Base-by-base conservation (phyloP, 208 protist species). In the Wallacemonas rigidus region DNA sequence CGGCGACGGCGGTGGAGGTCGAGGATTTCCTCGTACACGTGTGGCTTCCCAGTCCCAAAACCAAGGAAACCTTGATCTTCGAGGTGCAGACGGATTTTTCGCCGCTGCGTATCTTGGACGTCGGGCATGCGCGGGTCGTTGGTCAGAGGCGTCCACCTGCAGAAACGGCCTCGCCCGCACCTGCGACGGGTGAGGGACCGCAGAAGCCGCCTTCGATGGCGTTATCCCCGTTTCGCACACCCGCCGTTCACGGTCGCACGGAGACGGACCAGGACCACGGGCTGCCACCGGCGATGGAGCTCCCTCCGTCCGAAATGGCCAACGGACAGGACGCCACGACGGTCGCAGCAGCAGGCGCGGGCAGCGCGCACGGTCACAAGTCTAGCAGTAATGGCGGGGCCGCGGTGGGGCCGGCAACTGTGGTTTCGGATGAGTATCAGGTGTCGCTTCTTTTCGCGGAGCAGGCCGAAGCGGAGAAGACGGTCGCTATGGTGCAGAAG, bases 371-470 rank as follows among this genome's bases (percentile, higher is more conserved):
- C 26, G 26, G 26, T 26, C 26, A 26, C 26, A 26, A 26, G 26
- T 26, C 26, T 26, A 26, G 26, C 26, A 26, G 26, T 26, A 26
- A 26, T 26, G 26, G 26, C 26, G 26, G 26, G 26, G 26, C 26
- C 26, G 26, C 26, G 26, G 26, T 26, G 26, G 26, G 26, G 26
- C 26, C 26, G 26, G 26, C 35, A 40, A 56, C 71, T 56, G 69
- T 79, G 39, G 60, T 65, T 17, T 65, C 76, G 39, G 61, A 74
- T 41, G 72, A 80, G 5, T 86, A 88, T 60, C 88, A 86, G 38
- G 73, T 93, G 1, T 93, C 81, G 5, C 51, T 93, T 43, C 75
- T 95, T 40, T 95, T 89, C 63, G 90, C 90, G 0, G 90, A 92
- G 70, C 79, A 83, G 70, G 72, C 53, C 17, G 90, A 93, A 79